Percentiles rank a stretch among this genome's conserved stretches.
phyloP scores from a whole-genome alignment of 2,329 filamentous ascomycete genomes.

The Nigrospora osmanthi region DNA sequence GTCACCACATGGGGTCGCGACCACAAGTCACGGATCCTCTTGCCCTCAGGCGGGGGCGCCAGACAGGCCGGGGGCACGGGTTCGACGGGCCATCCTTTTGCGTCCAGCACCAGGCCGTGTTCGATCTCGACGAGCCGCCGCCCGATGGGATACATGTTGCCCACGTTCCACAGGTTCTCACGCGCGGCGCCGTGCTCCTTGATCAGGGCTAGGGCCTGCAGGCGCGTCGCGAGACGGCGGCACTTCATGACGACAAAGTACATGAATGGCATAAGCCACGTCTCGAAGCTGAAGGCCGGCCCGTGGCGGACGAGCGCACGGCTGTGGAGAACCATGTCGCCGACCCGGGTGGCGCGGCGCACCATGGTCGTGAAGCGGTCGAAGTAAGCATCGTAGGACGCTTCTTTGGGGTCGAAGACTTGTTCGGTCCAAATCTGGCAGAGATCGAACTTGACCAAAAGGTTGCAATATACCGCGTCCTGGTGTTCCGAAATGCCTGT shows the following conservation, averaged over 20 bases:
- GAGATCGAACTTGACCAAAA: slow-evolving; percentile 22
- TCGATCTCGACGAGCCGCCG: slow-evolving; percentile 28
- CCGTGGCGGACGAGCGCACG: not conserved
- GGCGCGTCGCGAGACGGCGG: slow-evolving; percentile 24
- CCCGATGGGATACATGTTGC: slow-evolving; percentile 20
- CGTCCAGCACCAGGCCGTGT: slow-evolving; percentile 21
- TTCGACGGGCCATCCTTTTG: slow-evolving; percentile 8
- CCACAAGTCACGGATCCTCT: slow-evolving; percentile 15
- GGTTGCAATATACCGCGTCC: slow-evolving; percentile 7
- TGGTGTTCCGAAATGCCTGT: not conserved
- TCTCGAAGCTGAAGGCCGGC: slow-evolving; percentile 28
- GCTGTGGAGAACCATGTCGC: not conserved
- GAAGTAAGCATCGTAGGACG: slow-evolving; percentile 22
- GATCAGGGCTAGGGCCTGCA: slow-evolving; percentile 24
- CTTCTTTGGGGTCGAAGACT: slow-evolving; percentile 22
- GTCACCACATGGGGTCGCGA: slow-evolving; percentile 4
- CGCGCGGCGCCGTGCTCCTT: slow-evolving; percentile 16
- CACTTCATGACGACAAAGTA: slow-evolving; percentile 30
- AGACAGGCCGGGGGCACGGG: slow-evolving; percentile 11
- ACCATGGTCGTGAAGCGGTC: slow-evolving; percentile 22
- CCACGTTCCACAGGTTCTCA: slow-evolving; percentile 29
- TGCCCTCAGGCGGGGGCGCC: slow-evolving; percentile 13
- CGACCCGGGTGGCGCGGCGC: slow-evolving; percentile 11
- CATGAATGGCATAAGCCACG: slow-evolving; percentile 28
- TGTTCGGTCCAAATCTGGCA: slow-evolving; percentile 24